Conservation (phyloP, 108 stramenopile genomes). For the Bacterosira constricta region DNA sequence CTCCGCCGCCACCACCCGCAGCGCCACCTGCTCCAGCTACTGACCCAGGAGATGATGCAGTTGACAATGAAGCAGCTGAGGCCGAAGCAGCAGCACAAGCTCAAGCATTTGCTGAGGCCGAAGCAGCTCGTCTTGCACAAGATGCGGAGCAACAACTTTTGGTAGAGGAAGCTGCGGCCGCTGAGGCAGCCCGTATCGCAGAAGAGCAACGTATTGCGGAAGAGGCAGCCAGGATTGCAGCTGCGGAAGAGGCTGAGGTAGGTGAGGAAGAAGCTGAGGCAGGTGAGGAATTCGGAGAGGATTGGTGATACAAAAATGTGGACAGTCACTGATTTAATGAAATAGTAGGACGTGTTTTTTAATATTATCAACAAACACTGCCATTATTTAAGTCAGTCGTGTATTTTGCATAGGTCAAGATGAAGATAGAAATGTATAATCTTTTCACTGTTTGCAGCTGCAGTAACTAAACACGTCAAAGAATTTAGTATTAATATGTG, state of each 20-base stretch:
- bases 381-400: no score
- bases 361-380: no score
- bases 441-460: no score
- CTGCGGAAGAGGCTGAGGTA: constrained; percentile 36
- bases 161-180: constrained; percentile 32
- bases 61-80: constrained; percentile 28
- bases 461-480: no score
- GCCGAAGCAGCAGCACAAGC: constrained; percentile 29
- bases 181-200: constrained; percentile 37
- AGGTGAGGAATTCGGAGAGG: constrained; percentile 79
- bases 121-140: constrained; percentile 41
- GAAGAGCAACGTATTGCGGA: no score
- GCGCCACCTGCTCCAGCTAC: constrained; percentile 30
- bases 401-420: no score
- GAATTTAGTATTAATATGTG: no score
- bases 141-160: constrained; percentile 27
- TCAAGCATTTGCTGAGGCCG: constrained; percentile 25
- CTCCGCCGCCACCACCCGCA: constrained; percentile 29
- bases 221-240: constrained; percentile 41
- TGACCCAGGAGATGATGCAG: constrained; percentile 31
- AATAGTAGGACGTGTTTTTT: no score
- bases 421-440: no score
- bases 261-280: constrained; percentile 34
- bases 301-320: no score
- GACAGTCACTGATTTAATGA: no score